Evolutionary conservation across 306 rosid genomes (phyloP).

Genomic region (Prunus salicina): DNA sequence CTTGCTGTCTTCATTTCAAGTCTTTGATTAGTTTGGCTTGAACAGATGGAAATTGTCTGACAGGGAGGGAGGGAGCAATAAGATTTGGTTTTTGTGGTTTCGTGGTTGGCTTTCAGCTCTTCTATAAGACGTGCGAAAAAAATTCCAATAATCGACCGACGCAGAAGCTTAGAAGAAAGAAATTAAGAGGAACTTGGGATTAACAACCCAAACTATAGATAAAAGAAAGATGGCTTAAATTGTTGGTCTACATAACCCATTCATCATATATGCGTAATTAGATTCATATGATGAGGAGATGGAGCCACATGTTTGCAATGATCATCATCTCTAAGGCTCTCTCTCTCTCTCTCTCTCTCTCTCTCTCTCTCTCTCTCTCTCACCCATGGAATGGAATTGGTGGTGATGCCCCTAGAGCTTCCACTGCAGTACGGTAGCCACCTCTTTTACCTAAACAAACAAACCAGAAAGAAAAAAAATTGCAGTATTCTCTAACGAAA

Average conservation of each 20-base stretch:
- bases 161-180: not conserved
- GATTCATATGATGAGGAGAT: not conserved
- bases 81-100: no score
- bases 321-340: not conserved
- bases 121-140: no score
- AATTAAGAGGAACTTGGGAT: not conserved
- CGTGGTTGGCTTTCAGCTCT: no score
- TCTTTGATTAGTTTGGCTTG: no score
- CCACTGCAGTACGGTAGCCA: conserved; percentile 98
- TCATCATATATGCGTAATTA: not conserved
- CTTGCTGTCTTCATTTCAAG: no score
- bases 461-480: conserved; percentile 28
- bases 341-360: not conserved
- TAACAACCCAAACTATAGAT: conserved; percentile 8
- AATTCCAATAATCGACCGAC: not conserved
- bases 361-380: conserved; percentile 10
- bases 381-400: conserved; percentile 9
- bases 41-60: no score
- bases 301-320: conserved; percentile 50
- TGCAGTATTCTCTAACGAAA: conserved; percentile 30
- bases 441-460: conserved; percentile 79
- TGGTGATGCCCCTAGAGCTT: conserved; percentile 64
- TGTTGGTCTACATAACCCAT: conserved; percentile 24
- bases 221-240: not conserved
- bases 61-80: no score